These are phyloP conservation scores for Geoglossum cookeanum DNA, from an alignment of 2,329 filamentous ascomycete genomes.

Conservation along the genomic window DNA sequence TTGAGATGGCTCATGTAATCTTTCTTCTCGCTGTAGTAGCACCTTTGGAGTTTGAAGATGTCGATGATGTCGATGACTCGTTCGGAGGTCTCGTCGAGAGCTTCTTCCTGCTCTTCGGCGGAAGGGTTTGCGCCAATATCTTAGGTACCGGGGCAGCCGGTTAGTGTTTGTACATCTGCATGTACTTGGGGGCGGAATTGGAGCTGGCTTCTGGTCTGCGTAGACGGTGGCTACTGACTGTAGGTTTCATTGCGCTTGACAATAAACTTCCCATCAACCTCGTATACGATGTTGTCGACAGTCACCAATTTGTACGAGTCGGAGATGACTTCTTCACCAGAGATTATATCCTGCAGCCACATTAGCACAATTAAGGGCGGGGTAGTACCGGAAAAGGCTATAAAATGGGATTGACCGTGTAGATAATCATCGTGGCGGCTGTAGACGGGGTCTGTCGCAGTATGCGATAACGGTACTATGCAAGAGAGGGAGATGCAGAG, in stretches of 20 bases:
- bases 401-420: slow-evolving; percentile 33
- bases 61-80: slow-evolving; percentile 86
- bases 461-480: slow-evolving; percentile 1
- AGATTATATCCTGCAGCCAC: slow-evolving; percentile 55
- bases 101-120: slow-evolving; percentile 70
- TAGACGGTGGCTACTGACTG: slow-evolving; percentile 32
- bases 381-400: slow-evolving; percentile 3
- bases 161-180: not conserved
- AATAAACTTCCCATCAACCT: slow-evolving; percentile 86
- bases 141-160: slow-evolving; percentile 16
- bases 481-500: slow-evolving; percentile 13
- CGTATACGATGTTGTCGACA: slow-evolving; percentile 63
- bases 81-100: slow-evolving; percentile 45
- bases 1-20: slow-evolving; percentile 71
- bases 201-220: not conserved
- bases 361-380: not conserved
- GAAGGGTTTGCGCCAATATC: slow-evolving; percentile 93
- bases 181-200: not conserved
- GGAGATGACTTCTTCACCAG: slow-evolving; percentile 88
- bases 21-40: slow-evolving; percentile 74
- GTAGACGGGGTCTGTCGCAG: slow-evolving; percentile 5
- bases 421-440: slow-evolving; percentile 53
- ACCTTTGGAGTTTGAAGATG: slow-evolving; percentile 77
- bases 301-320: slow-evolving; percentile 78
- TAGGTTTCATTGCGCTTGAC: slow-evolving; percentile 54